These are phyloP conservation scores for Hortaea werneckii DNA, from an alignment of 2,329 filamentous ascomycete species.

Conservation along the genomic window DNA sequence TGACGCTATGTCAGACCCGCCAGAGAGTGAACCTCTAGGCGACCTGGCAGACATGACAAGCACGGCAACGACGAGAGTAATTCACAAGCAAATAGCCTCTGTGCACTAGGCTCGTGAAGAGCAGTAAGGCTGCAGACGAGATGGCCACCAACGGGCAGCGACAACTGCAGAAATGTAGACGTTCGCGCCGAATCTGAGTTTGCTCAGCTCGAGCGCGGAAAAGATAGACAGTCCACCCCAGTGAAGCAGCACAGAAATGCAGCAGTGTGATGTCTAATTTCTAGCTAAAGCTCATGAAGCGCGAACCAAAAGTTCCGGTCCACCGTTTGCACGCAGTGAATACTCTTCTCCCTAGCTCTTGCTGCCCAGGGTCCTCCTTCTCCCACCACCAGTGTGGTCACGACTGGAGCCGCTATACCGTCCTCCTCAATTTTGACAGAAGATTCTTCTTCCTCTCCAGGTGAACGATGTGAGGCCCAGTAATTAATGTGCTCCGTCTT, in stretches of 20 bases:
- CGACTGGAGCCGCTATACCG: neutral
- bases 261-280: constrained; percentile 36
- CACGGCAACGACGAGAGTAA: constrained; percentile 2
- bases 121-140: neutral
- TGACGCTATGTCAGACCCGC: constrained; percentile 67
- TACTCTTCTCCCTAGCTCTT: constrained; percentile 18
- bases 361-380: constrained; percentile 12
- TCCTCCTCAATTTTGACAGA: no score
- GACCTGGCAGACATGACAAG: constrained; percentile 48
- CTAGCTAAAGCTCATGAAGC: constrained; percentile 33
- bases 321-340: neutral
- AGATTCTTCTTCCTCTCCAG: no score
- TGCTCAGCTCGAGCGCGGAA: neutral
- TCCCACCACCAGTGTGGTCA: constrained; percentile 9
- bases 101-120: neutral
- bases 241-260: constrained; percentile 20
- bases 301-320: neutral
- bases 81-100: neutral
- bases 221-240: constrained; percentile 1
- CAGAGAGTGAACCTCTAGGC: constrained; percentile 25
- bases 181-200: neutral
- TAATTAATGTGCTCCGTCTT: no score
- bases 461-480: no score
- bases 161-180: neutral
- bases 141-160: neutral